Conservation (phyloP, 1,284 basidiomycete genomes). For the Hymenochaete sp. region DNA sequence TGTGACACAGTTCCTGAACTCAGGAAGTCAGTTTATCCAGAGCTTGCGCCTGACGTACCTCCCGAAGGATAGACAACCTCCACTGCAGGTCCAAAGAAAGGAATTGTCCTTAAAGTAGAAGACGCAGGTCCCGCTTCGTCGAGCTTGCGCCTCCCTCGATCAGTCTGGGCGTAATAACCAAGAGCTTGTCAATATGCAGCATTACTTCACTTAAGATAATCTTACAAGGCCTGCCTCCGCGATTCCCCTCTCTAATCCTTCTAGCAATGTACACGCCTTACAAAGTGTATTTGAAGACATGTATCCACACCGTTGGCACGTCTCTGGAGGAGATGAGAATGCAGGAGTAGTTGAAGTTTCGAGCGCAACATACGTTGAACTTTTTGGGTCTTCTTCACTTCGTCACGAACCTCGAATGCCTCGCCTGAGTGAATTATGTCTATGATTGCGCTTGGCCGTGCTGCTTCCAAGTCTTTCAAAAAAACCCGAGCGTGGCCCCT, state of each 20-base stretch:
- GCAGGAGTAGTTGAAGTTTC: not conserved
- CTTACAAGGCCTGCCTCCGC: conserved; percentile 59
- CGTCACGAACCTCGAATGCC: conserved; percentile 73
- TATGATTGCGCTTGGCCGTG: conserved; percentile 89
- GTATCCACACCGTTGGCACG: conserved; percentile 82
- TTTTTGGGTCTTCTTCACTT: conserved; percentile 70
- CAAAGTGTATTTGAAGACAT: conserved; percentile 90
- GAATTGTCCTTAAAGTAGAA: conserved; percentile 56
- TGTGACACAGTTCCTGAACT: too few relatives aligned
- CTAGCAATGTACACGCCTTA: conserved; percentile 86
- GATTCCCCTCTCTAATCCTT: conserved; percentile 84
- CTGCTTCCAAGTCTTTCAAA: conserved; percentile 91
- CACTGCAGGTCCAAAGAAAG: conserved; percentile 35
- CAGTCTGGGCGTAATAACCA: conserved; percentile 37
- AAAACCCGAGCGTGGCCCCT: conserved; percentile 92
- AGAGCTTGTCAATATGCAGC: conserved; percentile 11
- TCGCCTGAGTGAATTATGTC: conserved; percentile 98
- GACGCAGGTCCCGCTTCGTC: conserved; percentile 51
- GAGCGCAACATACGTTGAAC: conserved; percentile 51
- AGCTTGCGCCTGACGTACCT: too few relatives aligned
- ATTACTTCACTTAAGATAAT: conserved; percentile 19
- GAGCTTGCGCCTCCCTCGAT: conserved; percentile 52
- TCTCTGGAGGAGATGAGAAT: conserved; percentile 47
- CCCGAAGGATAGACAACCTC: conserved; percentile 5
- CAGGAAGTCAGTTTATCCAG: too few relatives aligned